These are phyloP conservation scores for Trichocladium antarcticum DNA, from an alignment of 495 filamentous ascomycete species.

Conservation along the genomic window DNA sequence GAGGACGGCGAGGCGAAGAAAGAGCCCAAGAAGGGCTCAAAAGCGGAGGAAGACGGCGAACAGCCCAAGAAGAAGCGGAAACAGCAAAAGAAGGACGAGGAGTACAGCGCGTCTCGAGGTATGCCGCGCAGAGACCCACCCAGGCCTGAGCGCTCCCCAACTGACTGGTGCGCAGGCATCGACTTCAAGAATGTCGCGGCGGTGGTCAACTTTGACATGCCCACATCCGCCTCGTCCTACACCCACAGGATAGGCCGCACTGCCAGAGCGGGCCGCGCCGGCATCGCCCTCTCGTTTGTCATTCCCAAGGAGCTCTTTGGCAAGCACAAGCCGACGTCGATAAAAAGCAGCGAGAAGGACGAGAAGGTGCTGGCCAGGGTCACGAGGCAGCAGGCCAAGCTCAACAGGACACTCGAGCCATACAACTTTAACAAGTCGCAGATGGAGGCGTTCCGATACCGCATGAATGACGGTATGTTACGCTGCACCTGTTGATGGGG, in stretches of 20 bases:
- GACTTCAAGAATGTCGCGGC: constrained; percentile 93
- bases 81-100: constrained; percentile 46
- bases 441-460: constrained; percentile 86
- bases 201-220: constrained; percentile 95
- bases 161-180: constrained; percentile 37
- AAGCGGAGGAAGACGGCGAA: constrained; percentile 13
- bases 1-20: constrained; percentile 22
- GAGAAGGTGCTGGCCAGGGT: constrained; percentile 71
- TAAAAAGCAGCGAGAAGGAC: constrained; percentile 63
- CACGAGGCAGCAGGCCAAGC: constrained; percentile 55
- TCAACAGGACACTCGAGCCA: constrained; percentile 66
- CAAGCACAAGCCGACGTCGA: constrained; percentile 79
- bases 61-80: constrained; percentile 27
- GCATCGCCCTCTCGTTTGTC: constrained; percentile 92
- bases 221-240: constrained; percentile 78
- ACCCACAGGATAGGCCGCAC: constrained; percentile 91
- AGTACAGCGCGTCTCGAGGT: constrained; percentile 84
- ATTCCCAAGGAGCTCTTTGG: constrained; percentile 67
- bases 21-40: constrained; percentile 19
- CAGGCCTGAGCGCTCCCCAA: background rate
- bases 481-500: too few relatives aligned
- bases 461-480: constrained; percentile 68
- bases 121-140: background rate
- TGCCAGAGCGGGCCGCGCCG: constrained; percentile 75
- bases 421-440: constrained; percentile 93